A percentile compares a stretch with the other conserved stretches of the same genome.
phyloP scores from a whole-genome alignment of 148 eudicot genomes.

The Euryodendron excelsum region DNA sequence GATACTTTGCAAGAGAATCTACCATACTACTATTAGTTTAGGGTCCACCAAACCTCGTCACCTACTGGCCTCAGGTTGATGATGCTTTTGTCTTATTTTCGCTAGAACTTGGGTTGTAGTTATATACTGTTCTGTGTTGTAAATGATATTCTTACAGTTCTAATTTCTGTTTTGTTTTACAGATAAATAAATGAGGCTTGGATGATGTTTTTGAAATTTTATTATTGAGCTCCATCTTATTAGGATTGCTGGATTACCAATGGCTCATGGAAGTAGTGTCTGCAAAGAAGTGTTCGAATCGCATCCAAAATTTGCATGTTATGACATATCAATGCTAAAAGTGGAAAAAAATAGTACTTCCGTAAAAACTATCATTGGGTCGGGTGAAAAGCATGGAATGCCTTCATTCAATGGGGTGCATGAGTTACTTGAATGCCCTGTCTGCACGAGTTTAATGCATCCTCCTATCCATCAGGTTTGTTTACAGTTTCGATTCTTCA shows the following conservation, averaged over 20 bases:
- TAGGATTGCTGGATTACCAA: constrained; percentile 3
- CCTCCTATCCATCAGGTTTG: constrained; percentile 57
- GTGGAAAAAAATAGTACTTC: constrained; percentile 23
- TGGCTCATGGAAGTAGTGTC: constrained; percentile 40
- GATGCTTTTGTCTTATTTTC: constrained; percentile 8
- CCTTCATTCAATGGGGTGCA: constrained; percentile 36
- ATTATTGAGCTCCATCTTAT: background rate
- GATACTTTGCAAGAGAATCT: constrained; percentile 27
- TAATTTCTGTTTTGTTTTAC: constrained; percentile 3
- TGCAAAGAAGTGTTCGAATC: constrained; percentile 39
- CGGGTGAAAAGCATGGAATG: constrained; percentile 30
- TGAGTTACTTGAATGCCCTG: constrained; percentile 48
- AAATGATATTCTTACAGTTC: background rate
- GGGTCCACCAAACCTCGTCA: constrained; percentile 1
- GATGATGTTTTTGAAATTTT: background rate
- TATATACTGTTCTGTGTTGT: background rate
- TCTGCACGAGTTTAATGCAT: constrained; percentile 43
- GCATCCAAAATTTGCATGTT: constrained; percentile 26
- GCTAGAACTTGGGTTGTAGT: background rate
- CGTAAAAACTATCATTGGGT: constrained; percentile 13
- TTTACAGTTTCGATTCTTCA: background rate
- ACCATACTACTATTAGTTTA: constrained; percentile 10
- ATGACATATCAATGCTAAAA: constrained; percentile 21
- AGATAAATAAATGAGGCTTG: background rate
- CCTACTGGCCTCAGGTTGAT: constrained; percentile 14